Percentiles rank a stretch among this genome's conserved stretches.
phyloP scores from a whole-genome alignment of 176 grass and related monocot genomes.

The Oryza glumipatula region DNA sequence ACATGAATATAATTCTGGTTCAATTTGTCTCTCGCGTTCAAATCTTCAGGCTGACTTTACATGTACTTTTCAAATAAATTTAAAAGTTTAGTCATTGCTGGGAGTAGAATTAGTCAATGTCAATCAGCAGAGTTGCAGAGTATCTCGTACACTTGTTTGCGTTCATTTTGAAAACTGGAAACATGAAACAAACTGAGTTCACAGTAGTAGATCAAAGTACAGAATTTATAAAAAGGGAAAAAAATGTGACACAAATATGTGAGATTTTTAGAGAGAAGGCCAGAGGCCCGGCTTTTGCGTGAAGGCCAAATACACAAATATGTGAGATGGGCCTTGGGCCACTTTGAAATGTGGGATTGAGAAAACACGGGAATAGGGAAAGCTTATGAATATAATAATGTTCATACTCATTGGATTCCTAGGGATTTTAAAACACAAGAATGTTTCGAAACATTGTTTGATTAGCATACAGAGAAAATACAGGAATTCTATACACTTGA shows the following conservation, averaged over 20 bases:
- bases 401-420: too few species aligned
- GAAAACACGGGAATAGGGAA: too few species aligned
- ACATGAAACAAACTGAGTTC: background rate
- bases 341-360: too few species aligned
- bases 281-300: too few species aligned
- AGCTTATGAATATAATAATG: too few species aligned
- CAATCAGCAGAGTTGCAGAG: background rate
- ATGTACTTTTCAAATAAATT: background rate
- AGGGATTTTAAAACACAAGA: too few species aligned
- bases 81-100: background rate
- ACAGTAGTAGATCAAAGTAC: background rate
- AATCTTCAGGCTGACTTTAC: background rate
- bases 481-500: too few species aligned
- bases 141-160: background rate
- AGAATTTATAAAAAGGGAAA: background rate
- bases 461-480: too few species aligned
- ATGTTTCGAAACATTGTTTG: too few species aligned
- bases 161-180: background rate
- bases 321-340: background rate
- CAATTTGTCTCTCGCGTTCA: background rate
- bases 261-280: background rate
- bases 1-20: background rate
- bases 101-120: background rate
- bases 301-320: background rate
- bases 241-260: background rate